Conservation (phyloP, 106 monocot species). For the Dendrobium catenatum region DNA sequence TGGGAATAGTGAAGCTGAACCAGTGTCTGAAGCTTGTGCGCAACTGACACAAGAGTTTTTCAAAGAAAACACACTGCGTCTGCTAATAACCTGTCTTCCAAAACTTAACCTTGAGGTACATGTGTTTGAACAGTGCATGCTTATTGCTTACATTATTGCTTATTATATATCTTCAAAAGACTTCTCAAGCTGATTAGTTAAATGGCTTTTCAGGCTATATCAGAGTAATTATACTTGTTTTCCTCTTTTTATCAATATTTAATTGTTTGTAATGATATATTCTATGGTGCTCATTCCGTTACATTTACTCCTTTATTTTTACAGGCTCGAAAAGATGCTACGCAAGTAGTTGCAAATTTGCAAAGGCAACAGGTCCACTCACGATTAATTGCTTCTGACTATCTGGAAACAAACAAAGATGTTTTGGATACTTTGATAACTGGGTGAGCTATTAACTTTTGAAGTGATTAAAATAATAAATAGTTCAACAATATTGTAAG, state of each 20-base stretch:
- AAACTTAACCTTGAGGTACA: conserved; percentile 83
- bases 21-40: conserved; percentile 70
- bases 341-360: conserved; percentile 95
- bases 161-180: background rate
- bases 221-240: background rate
- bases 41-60: conserved; percentile 91
- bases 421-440: conserved; percentile 63
- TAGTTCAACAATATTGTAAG: background rate
- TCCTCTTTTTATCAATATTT: background rate
- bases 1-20: conserved; percentile 79
- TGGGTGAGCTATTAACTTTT: conserved; percentile 45
- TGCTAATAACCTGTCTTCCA: conserved; percentile 72
- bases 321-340: conserved; percentile 91
- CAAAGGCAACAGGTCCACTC: conserved; percentile 90
- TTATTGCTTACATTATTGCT: too few relatives aligned
- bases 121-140: background rate
- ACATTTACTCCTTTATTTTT: conserved; percentile 6
- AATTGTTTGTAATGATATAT: background rate
- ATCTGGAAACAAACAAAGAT: conserved; percentile 90
- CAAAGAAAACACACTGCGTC: conserved; percentile 67
- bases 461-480: conserved; percentile 4
- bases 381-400: conserved; percentile 81
- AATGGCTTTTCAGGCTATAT: background rate
- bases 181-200: background rate
- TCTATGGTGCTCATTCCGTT: background rate